phyloP scores from a whole-genome alignment of 2,329 filamentous ascomycete genomes.

The Myriosclerotinia curreyana region DNA sequence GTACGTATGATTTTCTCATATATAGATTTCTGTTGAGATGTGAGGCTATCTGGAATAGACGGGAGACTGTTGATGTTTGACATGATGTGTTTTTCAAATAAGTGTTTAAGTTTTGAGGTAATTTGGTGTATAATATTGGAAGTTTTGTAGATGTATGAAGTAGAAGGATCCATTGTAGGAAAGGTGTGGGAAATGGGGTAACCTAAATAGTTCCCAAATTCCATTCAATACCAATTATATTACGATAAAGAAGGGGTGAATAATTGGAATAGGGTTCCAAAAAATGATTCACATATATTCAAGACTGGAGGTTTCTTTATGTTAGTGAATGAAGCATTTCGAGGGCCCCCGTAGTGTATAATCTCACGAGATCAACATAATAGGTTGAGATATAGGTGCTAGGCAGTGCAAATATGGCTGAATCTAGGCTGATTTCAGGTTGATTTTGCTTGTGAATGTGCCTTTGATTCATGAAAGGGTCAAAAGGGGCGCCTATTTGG shows the following conservation, averaged over 20 bases:
- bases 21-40: neutral
- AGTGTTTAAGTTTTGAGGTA: neutral
- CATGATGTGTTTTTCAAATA: neutral
- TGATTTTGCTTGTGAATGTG: neutral
- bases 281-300: neutral
- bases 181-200: neutral
- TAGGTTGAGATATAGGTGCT: neutral
- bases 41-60: neutral
- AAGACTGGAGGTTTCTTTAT: neutral
- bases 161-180: neutral
- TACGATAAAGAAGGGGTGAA: neutral
- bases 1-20: constrained; percentile 8
- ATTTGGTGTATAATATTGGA: neutral
- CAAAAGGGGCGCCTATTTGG: neutral
- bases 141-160: neutral
- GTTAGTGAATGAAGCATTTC: neutral
- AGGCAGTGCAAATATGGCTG: neutral
- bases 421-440: too few relatives aligned
- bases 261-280: neutral
- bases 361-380: neutral
- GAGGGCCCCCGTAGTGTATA: neutral
- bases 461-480: neutral
- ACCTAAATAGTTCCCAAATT: neutral
- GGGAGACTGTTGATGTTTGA: neutral
- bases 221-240: neutral